These are phyloP conservation scores for Paraconiothyrium sp. DNA, from an alignment of 2,329 filamentous ascomycete species.

Conservation along the genomic window DNA sequence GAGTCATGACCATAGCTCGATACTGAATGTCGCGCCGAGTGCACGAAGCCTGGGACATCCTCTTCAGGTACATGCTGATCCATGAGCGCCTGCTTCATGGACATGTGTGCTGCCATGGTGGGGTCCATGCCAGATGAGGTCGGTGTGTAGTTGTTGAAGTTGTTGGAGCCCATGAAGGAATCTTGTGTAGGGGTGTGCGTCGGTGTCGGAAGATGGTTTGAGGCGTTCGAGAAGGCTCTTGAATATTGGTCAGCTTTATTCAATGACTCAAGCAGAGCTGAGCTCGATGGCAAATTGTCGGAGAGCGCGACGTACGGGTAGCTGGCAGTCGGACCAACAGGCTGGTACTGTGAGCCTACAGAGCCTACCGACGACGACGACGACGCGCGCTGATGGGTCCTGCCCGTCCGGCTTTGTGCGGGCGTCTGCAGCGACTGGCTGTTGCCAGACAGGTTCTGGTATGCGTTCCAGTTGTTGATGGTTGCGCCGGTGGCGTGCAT, in stretches of 20 bases:
- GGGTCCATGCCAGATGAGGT: constrained; percentile 54
- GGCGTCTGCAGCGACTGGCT: constrained; percentile 46
- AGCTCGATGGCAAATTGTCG: constrained; percentile 54
- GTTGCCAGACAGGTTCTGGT: constrained; percentile 40
- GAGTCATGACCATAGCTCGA: constrained; percentile 70
- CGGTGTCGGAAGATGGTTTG: constrained; percentile 63
- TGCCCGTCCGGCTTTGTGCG: constrained; percentile 35
- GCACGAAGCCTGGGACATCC: constrained; percentile 60
- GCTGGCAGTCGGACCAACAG: constrained; percentile 34
- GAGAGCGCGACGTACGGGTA: constrained; percentile 58
- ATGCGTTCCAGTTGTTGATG: constrained; percentile 45
- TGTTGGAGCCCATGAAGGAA: constrained; percentile 56
- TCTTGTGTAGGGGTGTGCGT: constrained; percentile 64
- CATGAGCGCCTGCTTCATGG: constrained; percentile 68
- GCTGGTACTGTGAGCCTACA: constrained; percentile 46
- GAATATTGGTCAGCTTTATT: constrained; percentile 47
- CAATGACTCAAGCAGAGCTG: constrained; percentile 46
- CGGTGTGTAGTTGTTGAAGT: constrained; percentile 58
- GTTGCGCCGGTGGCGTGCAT: constrained; percentile 41
- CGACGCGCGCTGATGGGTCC: constrained; percentile 50
- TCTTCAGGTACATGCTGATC: constrained; percentile 60
- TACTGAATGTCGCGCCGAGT: constrained; percentile 66
- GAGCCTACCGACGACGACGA: constrained; percentile 53
- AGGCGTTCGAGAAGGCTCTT: constrained; percentile 54
- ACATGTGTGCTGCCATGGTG: constrained; percentile 63